A percentile compares a stretch with the other conserved stretches of the same genome.
Conservation (phyloP, 805 yeast genomes). For the Millerozyma miso region DNA sequence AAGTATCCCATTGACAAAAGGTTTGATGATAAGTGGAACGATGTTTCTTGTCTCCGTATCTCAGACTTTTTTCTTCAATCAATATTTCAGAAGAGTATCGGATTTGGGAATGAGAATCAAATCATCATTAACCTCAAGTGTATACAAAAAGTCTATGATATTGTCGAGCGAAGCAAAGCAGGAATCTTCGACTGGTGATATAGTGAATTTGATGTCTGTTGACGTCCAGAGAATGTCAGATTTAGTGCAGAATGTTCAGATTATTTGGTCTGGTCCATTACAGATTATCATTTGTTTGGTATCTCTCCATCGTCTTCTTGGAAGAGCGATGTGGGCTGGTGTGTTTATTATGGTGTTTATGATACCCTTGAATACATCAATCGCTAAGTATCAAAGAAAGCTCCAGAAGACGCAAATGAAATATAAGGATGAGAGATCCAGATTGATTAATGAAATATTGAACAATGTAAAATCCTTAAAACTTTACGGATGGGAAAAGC, state of each 20-base stretch:
- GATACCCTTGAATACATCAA: slow-evolving; percentile 72
- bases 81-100: slow-evolving; percentile 70
- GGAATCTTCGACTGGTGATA: slow-evolving; percentile 80
- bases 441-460: slow-evolving; percentile 81
- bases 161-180: slow-evolving; percentile 70
- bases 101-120: slow-evolving; percentile 75
- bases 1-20: slow-evolving; percentile 62
- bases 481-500: slow-evolving; percentile 92
- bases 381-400: slow-evolving; percentile 64
- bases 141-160: slow-evolving; percentile 64
- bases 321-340: slow-evolving; percentile 96
- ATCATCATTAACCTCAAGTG: slow-evolving; percentile 61
- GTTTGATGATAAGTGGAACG: slow-evolving; percentile 67
- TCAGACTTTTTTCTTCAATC: slow-evolving; percentile 77
- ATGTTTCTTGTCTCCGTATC: slow-evolving; percentile 75
- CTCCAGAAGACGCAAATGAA: slow-evolving; percentile 85
- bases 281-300: slow-evolving; percentile 74
- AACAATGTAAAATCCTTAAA: slow-evolving; percentile 90
- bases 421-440: slow-evolving; percentile 86
- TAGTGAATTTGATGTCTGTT: slow-evolving; percentile 91
- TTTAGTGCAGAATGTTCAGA: slow-evolving; percentile 69
- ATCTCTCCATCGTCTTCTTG: slow-evolving; percentile 68
- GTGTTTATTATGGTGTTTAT: slow-evolving; percentile 71
- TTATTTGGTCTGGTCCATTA: slow-evolving; percentile 91
- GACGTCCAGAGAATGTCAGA: slow-evolving; percentile 89